phyloP scores from a whole-genome alignment of 179 eudicot species.

The Silene coronaria region DNA sequence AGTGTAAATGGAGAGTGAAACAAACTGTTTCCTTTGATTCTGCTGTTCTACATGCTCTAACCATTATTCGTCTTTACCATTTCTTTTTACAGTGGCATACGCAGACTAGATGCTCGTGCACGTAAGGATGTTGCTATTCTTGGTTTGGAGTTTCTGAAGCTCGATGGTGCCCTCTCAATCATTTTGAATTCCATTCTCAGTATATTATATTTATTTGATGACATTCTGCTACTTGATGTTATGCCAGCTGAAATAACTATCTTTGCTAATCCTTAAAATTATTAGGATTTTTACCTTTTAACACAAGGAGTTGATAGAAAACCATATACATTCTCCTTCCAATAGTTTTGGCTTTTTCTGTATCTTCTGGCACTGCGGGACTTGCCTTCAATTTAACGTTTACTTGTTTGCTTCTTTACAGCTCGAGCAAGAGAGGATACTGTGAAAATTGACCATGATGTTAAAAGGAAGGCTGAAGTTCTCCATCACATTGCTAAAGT shows the following conservation, averaged over 20 bases:
- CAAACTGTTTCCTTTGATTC: no score
- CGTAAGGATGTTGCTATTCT: constrained; percentile 86
- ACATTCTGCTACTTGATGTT: not conserved
- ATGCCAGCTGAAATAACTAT: not conserved
- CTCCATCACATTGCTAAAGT: constrained; percentile 79
- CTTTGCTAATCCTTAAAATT: not conserved
- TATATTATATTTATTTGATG: not conserved
- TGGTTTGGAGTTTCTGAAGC: constrained; percentile 79
- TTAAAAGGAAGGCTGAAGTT: constrained; percentile 81
- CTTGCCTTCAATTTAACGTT: constrained; percentile 6
- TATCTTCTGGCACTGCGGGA: not conserved
- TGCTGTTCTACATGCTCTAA: no score
- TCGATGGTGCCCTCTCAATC: constrained; percentile 54
- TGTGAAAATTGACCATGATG: constrained; percentile 63
- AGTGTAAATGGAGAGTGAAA: no score
- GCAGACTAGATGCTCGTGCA: constrained; percentile 81
- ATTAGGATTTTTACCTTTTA: not conserved
- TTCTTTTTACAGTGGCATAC: constrained; percentile 53
- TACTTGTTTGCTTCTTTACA: constrained; percentile 31
- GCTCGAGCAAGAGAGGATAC: constrained; percentile 97
- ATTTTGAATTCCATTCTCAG: constrained; percentile 1
- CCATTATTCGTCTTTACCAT: not conserved
- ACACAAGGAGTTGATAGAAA: not conserved
- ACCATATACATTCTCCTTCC: not conserved
- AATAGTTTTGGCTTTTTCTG: not conserved